These are phyloP conservation scores for Yamadazyma atlantica DNA, from an alignment of 1,139 yeast genomes.

Conservation along the genomic window DNA sequence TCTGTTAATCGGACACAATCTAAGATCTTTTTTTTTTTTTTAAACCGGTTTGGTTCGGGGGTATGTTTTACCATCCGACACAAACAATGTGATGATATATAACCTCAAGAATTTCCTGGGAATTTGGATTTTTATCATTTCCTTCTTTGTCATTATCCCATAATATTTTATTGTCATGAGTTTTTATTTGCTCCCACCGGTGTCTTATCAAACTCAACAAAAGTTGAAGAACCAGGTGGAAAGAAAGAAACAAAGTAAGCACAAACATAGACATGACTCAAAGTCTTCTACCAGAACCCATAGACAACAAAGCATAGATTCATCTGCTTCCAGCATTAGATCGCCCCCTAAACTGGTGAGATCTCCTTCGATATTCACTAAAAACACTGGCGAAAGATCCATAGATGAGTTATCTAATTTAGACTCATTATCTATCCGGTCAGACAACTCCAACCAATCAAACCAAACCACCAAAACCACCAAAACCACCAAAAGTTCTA, in stretches of 20 bases:
- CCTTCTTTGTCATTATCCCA: background rate
- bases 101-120: background rate
- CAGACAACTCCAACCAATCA: slow-evolving; percentile 10
- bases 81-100: background rate
- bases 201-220: slow-evolving; percentile 34
- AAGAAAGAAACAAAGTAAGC: slow-evolving; percentile 13
- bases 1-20: background rate
- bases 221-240: slow-evolving; percentile 23
- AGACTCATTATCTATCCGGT: slow-evolving; percentile 13
- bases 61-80: background rate
- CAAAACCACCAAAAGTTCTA: background rate
- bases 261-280: slow-evolving; percentile 3
- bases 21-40: slow-evolving; percentile 1
- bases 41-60: background rate
- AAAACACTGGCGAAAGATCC: slow-evolving; percentile 5
- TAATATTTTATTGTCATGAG: no score
- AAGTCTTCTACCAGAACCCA: background rate
- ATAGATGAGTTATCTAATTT: slow-evolving; percentile 16
- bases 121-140: background rate
- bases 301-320: slow-evolving; percentile 4
- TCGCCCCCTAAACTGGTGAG: slow-evolving; percentile 4
- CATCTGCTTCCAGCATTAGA: slow-evolving; percentile 4
- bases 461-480: slow-evolving; percentile 1
- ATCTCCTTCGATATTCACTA: slow-evolving; percentile 8
- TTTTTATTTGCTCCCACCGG: slow-evolving; percentile 31